Conservation (phyloP, 768 basidiomycete species). For the Suillus placidus region DNA sequence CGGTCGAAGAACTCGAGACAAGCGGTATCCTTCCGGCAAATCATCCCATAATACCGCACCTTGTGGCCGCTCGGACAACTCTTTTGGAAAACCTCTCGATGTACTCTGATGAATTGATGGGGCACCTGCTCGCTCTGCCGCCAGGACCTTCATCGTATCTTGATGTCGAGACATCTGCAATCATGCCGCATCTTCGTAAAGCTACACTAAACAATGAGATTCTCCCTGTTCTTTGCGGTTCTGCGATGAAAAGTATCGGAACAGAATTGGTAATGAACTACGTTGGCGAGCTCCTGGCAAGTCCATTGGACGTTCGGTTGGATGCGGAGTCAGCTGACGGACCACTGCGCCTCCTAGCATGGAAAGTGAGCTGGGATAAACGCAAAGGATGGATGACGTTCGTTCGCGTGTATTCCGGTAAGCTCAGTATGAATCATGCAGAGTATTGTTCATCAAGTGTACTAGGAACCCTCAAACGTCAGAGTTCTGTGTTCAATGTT, state of each 20-base stretch:
- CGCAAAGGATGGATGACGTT: conserved; percentile 92
- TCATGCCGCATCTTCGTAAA: conserved; percentile 67
- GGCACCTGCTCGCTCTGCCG: conserved; percentile 59
- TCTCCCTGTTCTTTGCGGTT: conserved; percentile 82
- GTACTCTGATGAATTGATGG: conserved; percentile 82
- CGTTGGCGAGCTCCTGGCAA: conserved; percentile 76
- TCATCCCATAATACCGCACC: conserved; percentile 71
- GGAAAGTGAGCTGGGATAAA: conserved; percentile 90
- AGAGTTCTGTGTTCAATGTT: conserved; percentile 62
- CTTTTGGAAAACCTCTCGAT: conserved; percentile 81
- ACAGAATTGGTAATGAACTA: conserved; percentile 84
- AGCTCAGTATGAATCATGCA: conserved; percentile 11
- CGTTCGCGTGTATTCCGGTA: conserved; percentile 86
- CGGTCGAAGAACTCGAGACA: conserved; percentile 44
- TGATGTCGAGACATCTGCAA: conserved; percentile 49
- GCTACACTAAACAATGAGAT: conserved; percentile 68
- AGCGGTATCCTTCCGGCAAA: conserved; percentile 49
- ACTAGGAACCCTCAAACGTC: conserved; percentile 64
- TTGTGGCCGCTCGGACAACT: conserved; percentile 66
- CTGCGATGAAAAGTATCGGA: conserved; percentile 79
- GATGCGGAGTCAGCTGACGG: conserved; percentile 46
- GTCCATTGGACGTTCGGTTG: conserved; percentile 67
- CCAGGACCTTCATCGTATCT: conserved; percentile 67
- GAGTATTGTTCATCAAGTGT: conserved; percentile 7
- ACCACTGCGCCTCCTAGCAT: conserved; percentile 69